Conservation (phyloP, 179 eudicot species). For the Gypsophila paniculata region DNA sequence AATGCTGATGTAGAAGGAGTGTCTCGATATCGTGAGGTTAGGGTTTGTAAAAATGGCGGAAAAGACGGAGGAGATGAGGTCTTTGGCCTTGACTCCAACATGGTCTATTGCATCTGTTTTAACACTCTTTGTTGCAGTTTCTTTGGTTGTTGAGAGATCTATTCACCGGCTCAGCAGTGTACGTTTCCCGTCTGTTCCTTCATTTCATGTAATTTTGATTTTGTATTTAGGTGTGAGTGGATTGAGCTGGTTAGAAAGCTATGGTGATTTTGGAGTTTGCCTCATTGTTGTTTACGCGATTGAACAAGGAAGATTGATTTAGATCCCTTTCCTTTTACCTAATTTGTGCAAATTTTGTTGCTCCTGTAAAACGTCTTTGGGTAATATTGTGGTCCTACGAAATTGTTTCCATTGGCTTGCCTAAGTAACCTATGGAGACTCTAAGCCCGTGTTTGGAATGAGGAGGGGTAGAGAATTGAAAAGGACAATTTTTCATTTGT, state of each 20-base stretch:
- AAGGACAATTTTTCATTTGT: too few relatives aligned
- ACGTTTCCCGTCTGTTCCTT: slow-evolving; percentile 28
- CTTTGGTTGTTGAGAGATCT: slow-evolving; percentile 78
- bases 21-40: not conserved
- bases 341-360: too few relatives aligned
- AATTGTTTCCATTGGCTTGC: not conserved
- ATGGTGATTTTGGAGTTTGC: too few relatives aligned
- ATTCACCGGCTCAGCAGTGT: slow-evolving; percentile 71
- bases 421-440: not conserved
- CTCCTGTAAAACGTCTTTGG: not conserved
- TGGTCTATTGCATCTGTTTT: slow-evolving; percentile 96
- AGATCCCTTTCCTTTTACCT: not conserved
- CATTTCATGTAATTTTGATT: not conserved
- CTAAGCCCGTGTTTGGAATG: not conserved
- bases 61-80: slow-evolving; percentile 45
- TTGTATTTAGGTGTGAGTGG: too few relatives aligned
- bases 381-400: not conserved
- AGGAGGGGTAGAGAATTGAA: too few relatives aligned
- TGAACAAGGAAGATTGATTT: not conserved
- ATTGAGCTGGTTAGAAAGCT: too few relatives aligned
- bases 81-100: slow-evolving; percentile 87
- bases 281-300: too few relatives aligned
- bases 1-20: not conserved
- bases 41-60: slow-evolving; percentile 31
- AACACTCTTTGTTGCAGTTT: slow-evolving; percentile 80